phyloP scores from a whole-genome alignment of 2,329 filamentous ascomycete genomes.

The Claviceps fusiformis region DNA sequence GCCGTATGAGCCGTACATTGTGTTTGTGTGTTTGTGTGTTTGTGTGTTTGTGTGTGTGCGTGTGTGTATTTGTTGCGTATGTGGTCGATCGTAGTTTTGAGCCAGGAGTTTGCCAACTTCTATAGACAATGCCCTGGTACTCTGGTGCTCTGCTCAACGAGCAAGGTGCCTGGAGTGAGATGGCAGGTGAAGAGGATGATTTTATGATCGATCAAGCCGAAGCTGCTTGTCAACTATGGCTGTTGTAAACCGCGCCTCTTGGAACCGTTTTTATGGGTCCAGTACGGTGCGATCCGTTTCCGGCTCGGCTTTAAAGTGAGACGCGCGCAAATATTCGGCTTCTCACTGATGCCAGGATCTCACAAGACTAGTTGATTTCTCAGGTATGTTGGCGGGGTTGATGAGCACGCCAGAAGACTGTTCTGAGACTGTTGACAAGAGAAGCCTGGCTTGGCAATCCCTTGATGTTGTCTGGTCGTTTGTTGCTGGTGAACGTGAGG shows the following conservation, averaged over 20 bases:
- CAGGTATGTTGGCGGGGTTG: not conserved
- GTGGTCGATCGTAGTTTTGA: not conserved
- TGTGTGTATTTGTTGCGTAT: not conserved
- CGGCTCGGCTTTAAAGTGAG: not conserved
- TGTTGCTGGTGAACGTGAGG: not conserved
- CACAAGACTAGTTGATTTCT: not conserved
- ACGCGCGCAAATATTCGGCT: not conserved
- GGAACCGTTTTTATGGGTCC: not conserved
- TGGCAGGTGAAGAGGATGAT: not conserved
- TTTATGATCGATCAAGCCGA: not conserved
- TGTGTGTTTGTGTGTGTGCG: not conserved
- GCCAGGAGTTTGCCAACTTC: not conserved
- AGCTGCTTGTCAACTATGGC: not conserved
- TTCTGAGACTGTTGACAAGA: not conserved
- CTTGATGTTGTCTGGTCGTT: not conserved
- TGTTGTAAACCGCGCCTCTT: not conserved
- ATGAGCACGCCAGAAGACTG: not conserved
- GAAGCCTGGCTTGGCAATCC: too few relatives aligned
- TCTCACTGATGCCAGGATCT: not conserved
- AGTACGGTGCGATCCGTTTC: not conserved
- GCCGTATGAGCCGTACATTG: conserved; percentile 37
- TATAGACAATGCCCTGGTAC: not conserved
- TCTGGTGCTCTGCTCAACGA: not conserved
- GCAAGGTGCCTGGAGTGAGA: not conserved
- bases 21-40: not conserved